Evolutionary conservation across 1,284 basidiomycete species (phyloP).

Genomic region (Rhodotorula mucilaginosa): DNA sequence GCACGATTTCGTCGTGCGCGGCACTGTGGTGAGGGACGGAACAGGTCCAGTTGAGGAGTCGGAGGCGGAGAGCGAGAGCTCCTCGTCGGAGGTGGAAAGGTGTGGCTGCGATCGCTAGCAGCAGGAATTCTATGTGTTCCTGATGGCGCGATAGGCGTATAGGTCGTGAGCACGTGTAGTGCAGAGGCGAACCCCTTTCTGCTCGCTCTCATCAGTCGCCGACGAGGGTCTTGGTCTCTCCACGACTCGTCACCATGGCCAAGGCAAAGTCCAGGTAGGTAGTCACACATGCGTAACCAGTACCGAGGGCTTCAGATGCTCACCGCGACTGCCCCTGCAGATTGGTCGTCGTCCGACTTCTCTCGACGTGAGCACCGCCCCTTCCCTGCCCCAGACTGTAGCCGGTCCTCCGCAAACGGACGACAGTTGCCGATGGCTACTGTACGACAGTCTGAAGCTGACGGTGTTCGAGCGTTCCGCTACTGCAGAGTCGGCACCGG

Average conservation of each 20-base stretch:
- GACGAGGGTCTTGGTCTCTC: not conserved
- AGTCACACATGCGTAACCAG: no score
- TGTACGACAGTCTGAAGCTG: not conserved
- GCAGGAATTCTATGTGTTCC: no score
- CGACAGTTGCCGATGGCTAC: not conserved
- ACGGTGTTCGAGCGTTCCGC: not conserved
- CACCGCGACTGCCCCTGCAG: not conserved
- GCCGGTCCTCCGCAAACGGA: no score
- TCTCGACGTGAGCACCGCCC: slow-evolving; percentile 29
- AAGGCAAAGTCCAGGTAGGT: slow-evolving; percentile 35
- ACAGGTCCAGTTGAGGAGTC: no score
- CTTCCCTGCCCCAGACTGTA: no score
- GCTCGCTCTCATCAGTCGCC: not conserved
- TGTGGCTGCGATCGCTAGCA: no score
- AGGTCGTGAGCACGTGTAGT: no score
- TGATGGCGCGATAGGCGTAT: no score
- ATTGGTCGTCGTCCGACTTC: slow-evolving; percentile 32
- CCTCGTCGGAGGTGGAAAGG: no score
- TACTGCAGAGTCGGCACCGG: slow-evolving; percentile 32
- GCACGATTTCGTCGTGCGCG: no score
- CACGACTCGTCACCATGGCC: slow-evolving; percentile 23
- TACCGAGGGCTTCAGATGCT: not conserved
- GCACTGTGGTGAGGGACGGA: no score
- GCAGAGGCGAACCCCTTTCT: not conserved
- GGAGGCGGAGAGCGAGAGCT: no score